Conservation (phyloP, 2,329 filamentous ascomycete genomes). For the Penicillium sp. region DNA sequence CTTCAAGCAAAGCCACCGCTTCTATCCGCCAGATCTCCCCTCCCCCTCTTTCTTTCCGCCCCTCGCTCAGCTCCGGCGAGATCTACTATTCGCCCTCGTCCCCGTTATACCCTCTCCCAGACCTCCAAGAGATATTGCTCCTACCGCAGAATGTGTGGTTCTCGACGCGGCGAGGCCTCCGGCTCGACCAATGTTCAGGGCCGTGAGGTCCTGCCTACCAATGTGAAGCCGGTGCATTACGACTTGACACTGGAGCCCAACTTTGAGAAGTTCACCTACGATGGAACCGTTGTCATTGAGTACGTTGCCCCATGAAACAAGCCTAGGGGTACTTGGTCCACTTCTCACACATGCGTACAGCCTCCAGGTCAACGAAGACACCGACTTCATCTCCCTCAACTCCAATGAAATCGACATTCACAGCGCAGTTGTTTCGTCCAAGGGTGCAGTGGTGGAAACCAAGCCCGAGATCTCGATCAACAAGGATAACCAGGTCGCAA, state of each 20-base stretch:
- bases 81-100: constrained; percentile 21
- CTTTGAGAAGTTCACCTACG: constrained; percentile 81
- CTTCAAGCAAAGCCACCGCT: constrained; percentile 38
- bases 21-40: constrained; percentile 28
- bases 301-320: constrained; percentile 36
- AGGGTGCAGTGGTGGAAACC: constrained; percentile 57
- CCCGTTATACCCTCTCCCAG: constrained; percentile 30
- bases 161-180: constrained; percentile 56
- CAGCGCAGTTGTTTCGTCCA: constrained; percentile 64
- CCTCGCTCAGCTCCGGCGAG: constrained; percentile 23
- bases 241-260: constrained; percentile 88
- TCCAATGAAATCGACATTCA: constrained; percentile 83
- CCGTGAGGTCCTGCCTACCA: constrained; percentile 84
- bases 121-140: constrained; percentile 63
- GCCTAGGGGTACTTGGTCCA: neutral
- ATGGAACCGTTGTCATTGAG: constrained; percentile 82
- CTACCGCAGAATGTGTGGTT: constrained; percentile 73
- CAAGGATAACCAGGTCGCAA: constrained; percentile 76
- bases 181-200: constrained; percentile 61
- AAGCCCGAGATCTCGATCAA: constrained; percentile 69
- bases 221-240: constrained; percentile 91
- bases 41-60: constrained; percentile 27
- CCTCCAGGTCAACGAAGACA: constrained; percentile 80
- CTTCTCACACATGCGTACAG: constrained; percentile 34
- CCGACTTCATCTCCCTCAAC: constrained; percentile 82